Base-by-base conservation (phyloP, 2,329 filamentous ascomycete genomes). In the Penicillium sp. region DNA sequence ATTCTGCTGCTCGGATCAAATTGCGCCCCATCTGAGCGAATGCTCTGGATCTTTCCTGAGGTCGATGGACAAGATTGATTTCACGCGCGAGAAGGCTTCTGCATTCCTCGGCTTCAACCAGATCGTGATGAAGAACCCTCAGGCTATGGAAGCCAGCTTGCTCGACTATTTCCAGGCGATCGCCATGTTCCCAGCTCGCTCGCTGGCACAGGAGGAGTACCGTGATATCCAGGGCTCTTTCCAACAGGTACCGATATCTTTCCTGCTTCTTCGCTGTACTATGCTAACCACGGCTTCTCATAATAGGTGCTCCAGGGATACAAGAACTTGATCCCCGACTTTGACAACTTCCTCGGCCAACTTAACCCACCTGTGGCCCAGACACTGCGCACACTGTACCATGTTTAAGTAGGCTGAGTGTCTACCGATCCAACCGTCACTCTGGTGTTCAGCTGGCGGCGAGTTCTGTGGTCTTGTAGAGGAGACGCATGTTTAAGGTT, bases 61-160 rank as follows among this genome's bases (percentile, higher is more conserved):
- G 43, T 83, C 86, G 2, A 95, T 99, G 80, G 81, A 83, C 52
- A 87, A 89, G 55, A 86, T 97, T 28, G 86, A 89, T 44, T 86
- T 88, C 63, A 92, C 89, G 2, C 88, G 95, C 53, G 93, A 99
- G 72, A 99, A 99, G 74, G 89, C 88, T 0, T 91, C 91, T 22
- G 92, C 93, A 0, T 89, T 97, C 68, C 84, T 89, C 62, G 93
- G 93, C 0, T 96, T 99, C 72, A 88, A 88, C 46, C 80, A 87
- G 59, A 80, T 95, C 40, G 87, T 97, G 3, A 80, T 87, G 54
- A 82, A 84, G 64, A 97, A 97, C 63, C 93, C 93, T 0, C 82
- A 90, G 65, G 89, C 90, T 2, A 92, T 99, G 82, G 93, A 97
- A 72, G 86, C 86, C 59, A 87, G 84, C 50, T 77, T 99, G 34